These are phyloP conservation scores for Rhodomyrtus psidioides DNA, from an alignment of 441 rosid genomes.

Conservation along the genomic window DNA sequence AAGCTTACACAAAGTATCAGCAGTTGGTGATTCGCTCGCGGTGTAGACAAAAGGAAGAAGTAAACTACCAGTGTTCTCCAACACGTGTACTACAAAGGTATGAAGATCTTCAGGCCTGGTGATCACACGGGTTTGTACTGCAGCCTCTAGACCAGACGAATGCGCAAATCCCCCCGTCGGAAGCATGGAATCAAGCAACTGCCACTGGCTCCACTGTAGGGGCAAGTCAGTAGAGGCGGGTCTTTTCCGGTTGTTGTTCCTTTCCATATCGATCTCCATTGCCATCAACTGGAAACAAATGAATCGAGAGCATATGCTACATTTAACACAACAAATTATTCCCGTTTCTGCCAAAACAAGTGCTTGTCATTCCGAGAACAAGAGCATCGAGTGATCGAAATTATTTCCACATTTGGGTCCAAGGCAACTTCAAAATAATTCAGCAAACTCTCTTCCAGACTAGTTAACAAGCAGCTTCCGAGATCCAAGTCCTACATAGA, in stretches of 20 bases:
- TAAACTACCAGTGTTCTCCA: slow-evolving; percentile 72
- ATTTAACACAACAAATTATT: neutral
- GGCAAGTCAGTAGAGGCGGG: slow-evolving; percentile 3
- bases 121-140: slow-evolving; percentile 51
- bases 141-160: slow-evolving; percentile 84
- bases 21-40: slow-evolving; percentile 35
- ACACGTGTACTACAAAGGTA: slow-evolving; percentile 34
- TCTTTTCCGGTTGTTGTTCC: neutral
- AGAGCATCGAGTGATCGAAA: neutral
- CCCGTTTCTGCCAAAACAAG: neutral
- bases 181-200: slow-evolving; percentile 77
- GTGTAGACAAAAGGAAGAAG: slow-evolving; percentile 78
- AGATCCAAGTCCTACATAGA: neutral
- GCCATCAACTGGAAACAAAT: neutral
- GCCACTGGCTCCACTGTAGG: slow-evolving; percentile 90
- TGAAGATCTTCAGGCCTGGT: slow-evolving; percentile 40
- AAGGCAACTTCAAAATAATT: neutral
- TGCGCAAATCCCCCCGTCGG: slow-evolving; percentile 94
- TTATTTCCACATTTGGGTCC: neutral
- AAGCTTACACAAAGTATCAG: slow-evolving; percentile 43
- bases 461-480: neutral
- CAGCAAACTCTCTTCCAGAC: neutral
- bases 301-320: neutral
- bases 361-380: neutral
- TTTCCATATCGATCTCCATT: neutral